phyloP scores from a whole-genome alignment of 106 monocot species.

The Acorus gramineus region DNA sequence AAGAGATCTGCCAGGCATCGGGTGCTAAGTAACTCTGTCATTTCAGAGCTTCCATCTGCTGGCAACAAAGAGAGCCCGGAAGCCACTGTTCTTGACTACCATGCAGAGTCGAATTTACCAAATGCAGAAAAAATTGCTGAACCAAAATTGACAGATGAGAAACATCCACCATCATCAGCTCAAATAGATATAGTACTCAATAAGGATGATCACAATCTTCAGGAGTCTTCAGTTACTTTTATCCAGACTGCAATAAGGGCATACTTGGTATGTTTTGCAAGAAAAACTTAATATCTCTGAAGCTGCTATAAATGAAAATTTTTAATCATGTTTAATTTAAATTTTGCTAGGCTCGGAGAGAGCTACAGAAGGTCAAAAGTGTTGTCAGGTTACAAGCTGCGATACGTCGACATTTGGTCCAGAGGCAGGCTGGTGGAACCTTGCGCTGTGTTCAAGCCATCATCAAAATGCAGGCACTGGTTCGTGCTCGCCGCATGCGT shows the following conservation, averaged over 20 bases:
- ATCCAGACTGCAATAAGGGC: slow-evolving; percentile 74
- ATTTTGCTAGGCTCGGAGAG: slow-evolving; percentile 40
- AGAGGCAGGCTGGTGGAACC: slow-evolving; percentile 68
- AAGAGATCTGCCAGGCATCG: slow-evolving; percentile 63
- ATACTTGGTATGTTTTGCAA: slow-evolving; percentile 40
- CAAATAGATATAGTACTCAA: slow-evolving; percentile 8
- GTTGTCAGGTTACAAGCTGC: slow-evolving; percentile 85
- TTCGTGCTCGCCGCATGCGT: slow-evolving; percentile 40
- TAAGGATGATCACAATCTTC: slow-evolving; percentile 8
- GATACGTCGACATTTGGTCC: slow-evolving; percentile 68
- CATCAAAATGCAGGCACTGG: slow-evolving; percentile 71
- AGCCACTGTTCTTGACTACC: slow-evolving; percentile 9
- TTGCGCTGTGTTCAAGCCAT: slow-evolving; percentile 75
- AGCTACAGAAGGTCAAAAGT: slow-evolving; percentile 40
- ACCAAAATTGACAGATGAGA: slow-evolving; percentile 29
- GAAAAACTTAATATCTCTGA: no score
- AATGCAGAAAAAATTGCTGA: slow-evolving; percentile 31
- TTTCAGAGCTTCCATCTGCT: slow-evolving; percentile 36
- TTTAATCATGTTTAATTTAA: not conserved
- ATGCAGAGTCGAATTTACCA: slow-evolving; percentile 28
- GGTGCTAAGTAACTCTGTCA: slow-evolving; percentile 48
- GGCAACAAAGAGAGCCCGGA: slow-evolving; percentile 29
- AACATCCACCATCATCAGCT: not conserved
- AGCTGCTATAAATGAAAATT: not conserved
- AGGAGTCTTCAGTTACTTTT: slow-evolving; percentile 35